Conservation (phyloP, 176 grass and related monocot genomes). For the Musa acuminata region DNA sequence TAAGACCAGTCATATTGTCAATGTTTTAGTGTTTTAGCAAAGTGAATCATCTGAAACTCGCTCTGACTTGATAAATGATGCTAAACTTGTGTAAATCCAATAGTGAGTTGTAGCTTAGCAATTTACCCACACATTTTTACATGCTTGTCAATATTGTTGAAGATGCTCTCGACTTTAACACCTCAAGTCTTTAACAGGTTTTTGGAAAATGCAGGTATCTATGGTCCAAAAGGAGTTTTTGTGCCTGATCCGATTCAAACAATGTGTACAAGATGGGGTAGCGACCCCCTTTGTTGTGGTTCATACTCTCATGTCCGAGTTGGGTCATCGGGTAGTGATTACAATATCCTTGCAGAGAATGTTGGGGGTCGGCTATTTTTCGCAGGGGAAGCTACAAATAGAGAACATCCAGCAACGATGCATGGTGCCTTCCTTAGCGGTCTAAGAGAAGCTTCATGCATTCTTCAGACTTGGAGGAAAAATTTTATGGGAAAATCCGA, state of each 20-base stretch:
- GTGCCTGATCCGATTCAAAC: conserved; percentile 87
- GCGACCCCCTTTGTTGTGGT: conserved; percentile 65
- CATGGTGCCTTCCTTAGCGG: conserved; percentile 92
- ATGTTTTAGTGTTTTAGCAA: neutral
- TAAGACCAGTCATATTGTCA: neutral
- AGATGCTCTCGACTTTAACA: neutral
- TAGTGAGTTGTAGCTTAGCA: neutral
- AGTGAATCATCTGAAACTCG: neutral
- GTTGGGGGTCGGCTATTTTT: conserved; percentile 66
- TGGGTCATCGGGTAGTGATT: conserved; percentile 81
- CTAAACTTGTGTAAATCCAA: neutral
- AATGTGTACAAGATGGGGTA: conserved; percentile 85
- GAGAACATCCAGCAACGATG: conserved; percentile 88
- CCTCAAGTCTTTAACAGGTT: neutral
- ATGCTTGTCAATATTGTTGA: neutral
- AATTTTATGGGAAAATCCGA: conserved; percentile 18
- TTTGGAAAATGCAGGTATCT: conserved; percentile 50
- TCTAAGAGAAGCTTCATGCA: conserved; percentile 69
- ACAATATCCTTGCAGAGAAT: conserved; percentile 67
- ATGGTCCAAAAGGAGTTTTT: conserved; percentile 59
- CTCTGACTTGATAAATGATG: neutral
- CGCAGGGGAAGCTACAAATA: conserved; percentile 75
- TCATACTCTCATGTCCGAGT: conserved; percentile 93
- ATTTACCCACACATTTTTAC: neutral
- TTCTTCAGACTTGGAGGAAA: conserved; percentile 34